Conservation (phyloP, 108 stramenopile genomes). For the Stephanodiscus minutulus region DNA sequence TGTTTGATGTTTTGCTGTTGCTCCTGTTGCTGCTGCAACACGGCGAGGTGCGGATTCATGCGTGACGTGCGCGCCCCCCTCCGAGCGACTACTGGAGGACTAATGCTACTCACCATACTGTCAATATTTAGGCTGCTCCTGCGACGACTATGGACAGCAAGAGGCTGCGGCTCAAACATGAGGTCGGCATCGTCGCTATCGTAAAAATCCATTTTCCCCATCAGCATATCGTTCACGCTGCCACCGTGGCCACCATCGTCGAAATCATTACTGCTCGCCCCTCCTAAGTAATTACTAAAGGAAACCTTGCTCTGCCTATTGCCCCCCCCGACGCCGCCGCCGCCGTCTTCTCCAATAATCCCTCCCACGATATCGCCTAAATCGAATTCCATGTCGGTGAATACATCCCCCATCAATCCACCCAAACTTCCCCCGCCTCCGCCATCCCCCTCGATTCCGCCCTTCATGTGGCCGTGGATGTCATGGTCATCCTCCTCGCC, state of each 20-base stretch:
- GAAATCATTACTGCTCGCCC: constrained; percentile 10
- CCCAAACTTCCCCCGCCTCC: constrained; percentile 1
- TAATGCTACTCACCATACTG: not conserved
- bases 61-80: constrained; percentile 6
- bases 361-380: constrained; percentile 29
- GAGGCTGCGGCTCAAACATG: not conserved
- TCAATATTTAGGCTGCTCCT: not conserved
- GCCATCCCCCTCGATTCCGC: not conserved
- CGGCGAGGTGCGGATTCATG: constrained; percentile 11
- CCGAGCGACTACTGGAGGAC: not conserved
- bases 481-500: constrained; percentile 12
- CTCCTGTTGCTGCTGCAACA: constrained; percentile 2
- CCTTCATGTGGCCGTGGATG: not conserved
- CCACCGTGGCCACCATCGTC: not conserved
- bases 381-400: constrained; percentile 43
- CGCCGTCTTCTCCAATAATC: constrained; percentile 14
- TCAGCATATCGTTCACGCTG: not conserved
- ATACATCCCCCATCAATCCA: constrained; percentile 14
- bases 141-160: not conserved
- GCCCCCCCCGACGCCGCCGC: not conserved
- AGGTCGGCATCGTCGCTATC: not conserved
- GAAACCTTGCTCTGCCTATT: no score
- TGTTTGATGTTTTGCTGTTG: not conserved
- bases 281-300: not conserved
- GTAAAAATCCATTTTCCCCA: not conserved